A percentile compares a stretch with the other conserved stretches of the same genome.
Evolutionary conservation across 2,329 filamentous ascomycete species (phyloP).

Genomic region (Simplicillium aogashimaense): DNA sequence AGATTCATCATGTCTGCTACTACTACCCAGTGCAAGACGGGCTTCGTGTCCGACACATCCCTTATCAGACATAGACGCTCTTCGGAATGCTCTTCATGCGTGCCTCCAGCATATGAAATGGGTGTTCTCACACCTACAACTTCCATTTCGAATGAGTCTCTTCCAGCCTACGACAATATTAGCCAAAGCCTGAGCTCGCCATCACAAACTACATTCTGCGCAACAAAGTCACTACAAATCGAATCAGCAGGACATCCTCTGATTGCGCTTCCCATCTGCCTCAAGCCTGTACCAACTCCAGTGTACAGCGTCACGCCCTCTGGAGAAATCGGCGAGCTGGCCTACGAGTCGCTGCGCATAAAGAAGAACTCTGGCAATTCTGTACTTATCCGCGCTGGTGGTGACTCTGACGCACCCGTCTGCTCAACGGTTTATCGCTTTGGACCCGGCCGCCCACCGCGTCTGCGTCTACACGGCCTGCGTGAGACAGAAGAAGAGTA

Average conservation of each 20-base stretch:
- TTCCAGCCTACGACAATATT: conserved; percentile 2
- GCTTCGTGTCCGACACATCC: too few species aligned
- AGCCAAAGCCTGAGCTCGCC: conserved; percentile 8
- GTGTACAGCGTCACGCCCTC: conserved; percentile 27
- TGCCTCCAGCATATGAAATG: background rate
- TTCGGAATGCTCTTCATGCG: too few species aligned
- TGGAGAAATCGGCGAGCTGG: conserved; percentile 25
- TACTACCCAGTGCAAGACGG: too few species aligned
- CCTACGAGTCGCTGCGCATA: conserved; percentile 42
- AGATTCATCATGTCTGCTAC: too few species aligned
- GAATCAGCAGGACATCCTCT: conserved; percentile 32
- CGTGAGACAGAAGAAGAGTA: conserved; percentile 13
- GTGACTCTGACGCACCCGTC: conserved; percentile 23
- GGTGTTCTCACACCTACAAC: background rate
- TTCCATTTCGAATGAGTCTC: background rate
- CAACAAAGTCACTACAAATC: conserved; percentile 37
- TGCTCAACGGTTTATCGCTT: conserved; percentile 46
- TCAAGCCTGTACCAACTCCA: conserved; percentile 27
- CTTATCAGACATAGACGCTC: too few species aligned
- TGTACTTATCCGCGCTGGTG: conserved; percentile 33
- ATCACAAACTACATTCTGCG: conserved; percentile 21
- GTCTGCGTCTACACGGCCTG: conserved; percentile 21
- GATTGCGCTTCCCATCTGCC: conserved; percentile 29
- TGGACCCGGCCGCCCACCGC: conserved; percentile 41
- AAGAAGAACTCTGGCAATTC: conserved; percentile 35